Base-by-base conservation (phyloP, 2,329 filamentous ascomycete species). In the Paracorniculantispora psalliotae region DNA sequence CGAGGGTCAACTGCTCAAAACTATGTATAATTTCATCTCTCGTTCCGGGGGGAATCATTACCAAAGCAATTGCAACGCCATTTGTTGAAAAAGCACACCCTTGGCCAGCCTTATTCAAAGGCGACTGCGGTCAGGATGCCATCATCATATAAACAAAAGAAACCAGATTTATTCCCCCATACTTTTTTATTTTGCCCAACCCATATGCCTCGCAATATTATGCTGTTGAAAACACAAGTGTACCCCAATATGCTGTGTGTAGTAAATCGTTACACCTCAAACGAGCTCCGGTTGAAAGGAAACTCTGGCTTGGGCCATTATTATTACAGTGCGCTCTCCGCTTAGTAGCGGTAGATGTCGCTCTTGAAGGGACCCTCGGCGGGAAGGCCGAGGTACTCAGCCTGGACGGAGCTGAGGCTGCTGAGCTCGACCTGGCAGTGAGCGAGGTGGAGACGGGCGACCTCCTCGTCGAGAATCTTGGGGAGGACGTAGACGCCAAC, bases 401-500 rank as follows among this genome's bases (percentile, higher is more conserved):
- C 89, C 85, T 99, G 94, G 69, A 89, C 89, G 62, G 82, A 72
- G 73, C 86, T 91, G 74, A 99, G 87, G 77, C 86, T 88, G 76
- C 88, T 90, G 72, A 99, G 86, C 85, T 97, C 92, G 72, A 85
- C 94, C 80, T 96, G 96, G 83, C 91, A 89, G 83, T 97, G 94
- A 66, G 81, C 85, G 68, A 97, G 82, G 82, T 99, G 94, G 67
- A 97, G 90, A 73, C 88, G 85, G 74, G 94, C 94, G 73, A 99
- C 94, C 81, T 97, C 92, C 87, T 99, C 94, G 72, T 99, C 94
- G 66, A 99, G 88, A 72, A 96, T 92, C 92, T 99, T 99, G 79
- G 94, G 94, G 59, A 69, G 97, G 85, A 96, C 92, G 79, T 96
- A 97, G 81, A 97, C 94, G 71, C 93, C 90, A 67, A 96, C 81